Base-by-base conservation (phyloP, 108 stramenopile species). In the Fistulifera solaris region DNA sequence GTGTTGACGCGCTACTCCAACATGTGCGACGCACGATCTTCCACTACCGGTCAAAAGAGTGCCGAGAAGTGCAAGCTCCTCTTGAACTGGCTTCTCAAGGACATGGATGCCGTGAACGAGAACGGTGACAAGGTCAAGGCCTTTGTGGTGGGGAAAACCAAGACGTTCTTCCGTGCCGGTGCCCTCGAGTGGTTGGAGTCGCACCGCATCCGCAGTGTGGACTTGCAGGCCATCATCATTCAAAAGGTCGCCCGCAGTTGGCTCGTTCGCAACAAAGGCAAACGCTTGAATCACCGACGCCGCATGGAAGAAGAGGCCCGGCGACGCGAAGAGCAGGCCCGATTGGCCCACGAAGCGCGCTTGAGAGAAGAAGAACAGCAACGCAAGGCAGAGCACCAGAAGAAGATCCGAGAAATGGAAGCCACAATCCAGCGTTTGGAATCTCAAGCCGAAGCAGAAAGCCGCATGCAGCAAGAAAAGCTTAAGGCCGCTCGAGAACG, bases 111-210 rank as follows among this genome's bases (percentile, higher is more conserved):
- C 18, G 21, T 46, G 18, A 35, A 35, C 31, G 31, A 3, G 6
- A 50, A 70, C 8, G 28, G 26, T 2, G 44, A 58, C 44, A 38
- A 38, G 27, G 21, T 52, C 16, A 38, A 60, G 50, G 47, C 15
- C 6, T 45, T 40, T 22, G 18, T 44, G 19, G 38, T 38, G 27
- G 93, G 93, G 15, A 81, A 78, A 40, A 89, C 85, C 11, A 79
- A 69, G 41, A 80, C 89, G 7, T 94, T 83, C 64, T 92, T 89
- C 63, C 72, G 78, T 43, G 63, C 84, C 16, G 89, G 89, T 31
- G 83, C 84, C 25, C 64, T 87, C 27, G 94, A 94, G 48, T 51
- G 27, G 12, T 65, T 92, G 17, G 86, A 94, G 59, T 65, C 65
- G 12, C 55, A 58, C 16, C 66, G 86, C 23, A 35, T 35, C 31